Base-by-base conservation (phyloP, 169 alveolate species). In the Miamiensis avidus region DNA sequence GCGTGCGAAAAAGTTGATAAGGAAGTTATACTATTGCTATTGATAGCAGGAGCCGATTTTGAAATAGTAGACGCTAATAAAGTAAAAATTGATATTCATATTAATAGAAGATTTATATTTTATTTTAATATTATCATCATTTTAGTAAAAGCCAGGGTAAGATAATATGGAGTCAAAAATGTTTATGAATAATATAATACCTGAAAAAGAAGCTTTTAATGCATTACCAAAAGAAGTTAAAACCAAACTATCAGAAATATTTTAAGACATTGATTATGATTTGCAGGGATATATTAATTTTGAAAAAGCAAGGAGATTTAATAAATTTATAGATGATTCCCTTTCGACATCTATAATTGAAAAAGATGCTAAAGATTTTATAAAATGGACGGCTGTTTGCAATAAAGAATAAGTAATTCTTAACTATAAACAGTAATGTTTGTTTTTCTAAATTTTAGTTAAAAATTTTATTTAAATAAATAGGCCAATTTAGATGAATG, bases 141-240 rank as follows among this genome's bases (percentile, higher is more conserved):
- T 49, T 72, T 89, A 88, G n/a, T 69, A 88, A 91, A 91, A 79
- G 29, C 92, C 94, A 65, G 85, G 89, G 73, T 92, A 85, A 78
- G 89, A 84, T 73, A 84, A 82, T 15, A 82, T 89, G 27, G 91
- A 88, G 76, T 75, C 78, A 26, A 86, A 82, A 30, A 81, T 33
- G 25, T 69, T 86, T 33, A 49, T 86, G 1, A 75, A 81, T 81
- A 81, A 86, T 81, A 25, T 86, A 65, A 65, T 76, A 0, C 49
- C 86, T 25, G 90, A 86, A 69, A 69, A 82, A 31, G 75, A 75
- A 64, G 90, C 90, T 64, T 86, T 86, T 81, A 64, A 32, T 32
- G 84, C 65, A n/a, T 75, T 86, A n/a, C 64, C 74, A 49, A 31
- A 29, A 32, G 26, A 76, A 31, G 34, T 81, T 31, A 86, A 81